phyloP scores from a whole-genome alignment of 164 flowering plant genomes.

The Sextonia rubra region DNA sequence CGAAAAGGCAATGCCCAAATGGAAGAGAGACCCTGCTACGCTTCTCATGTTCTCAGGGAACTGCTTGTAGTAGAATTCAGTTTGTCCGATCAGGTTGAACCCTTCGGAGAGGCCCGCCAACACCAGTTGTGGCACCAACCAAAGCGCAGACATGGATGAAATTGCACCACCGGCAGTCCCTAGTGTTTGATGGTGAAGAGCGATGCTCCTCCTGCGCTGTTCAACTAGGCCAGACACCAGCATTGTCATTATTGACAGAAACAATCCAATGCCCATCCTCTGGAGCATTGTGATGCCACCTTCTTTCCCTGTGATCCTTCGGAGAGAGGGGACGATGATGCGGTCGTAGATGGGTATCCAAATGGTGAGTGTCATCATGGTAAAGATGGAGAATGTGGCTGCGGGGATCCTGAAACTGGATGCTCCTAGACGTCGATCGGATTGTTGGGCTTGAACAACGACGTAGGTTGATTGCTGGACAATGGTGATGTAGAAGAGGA shows the following conservation, averaged over 20 bases:
- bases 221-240: slow-evolving; percentile 43
- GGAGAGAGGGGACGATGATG: slow-evolving; percentile 35
- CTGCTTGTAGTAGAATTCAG: slow-evolving; percentile 64
- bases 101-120: slow-evolving; percentile 53
- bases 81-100: slow-evolving; percentile 35
- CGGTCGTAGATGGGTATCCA: slow-evolving; percentile 68
- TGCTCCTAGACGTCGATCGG: slow-evolving; percentile 35
- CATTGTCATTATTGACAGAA: slow-evolving; percentile 33
- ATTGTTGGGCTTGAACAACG: slow-evolving; percentile 55
- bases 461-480: slow-evolving; percentile 37
- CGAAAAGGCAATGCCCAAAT: slow-evolving; percentile 33
- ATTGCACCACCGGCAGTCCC: slow-evolving; percentile 32
- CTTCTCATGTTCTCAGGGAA: slow-evolving; percentile 75
- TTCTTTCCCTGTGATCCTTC: slow-evolving; percentile 31
- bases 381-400: slow-evolving; percentile 43
- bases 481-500: slow-evolving; percentile 30
- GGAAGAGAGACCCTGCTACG: slow-evolving; percentile 43
- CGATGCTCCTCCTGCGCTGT: slow-evolving; percentile 27
- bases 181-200: slow-evolving; percentile 23
- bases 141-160: slow-evolving; percentile 46
- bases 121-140: slow-evolving; percentile 50
- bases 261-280: slow-evolving; percentile 48
- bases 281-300: slow-evolving; percentile 59
- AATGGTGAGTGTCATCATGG: slow-evolving; percentile 43
- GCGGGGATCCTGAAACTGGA: slow-evolving; percentile 42